Evolutionary conservation across 495 filamentous ascomycete species (phyloP), one percentile per base, ranked within the genome.

Genomic region (Barbatosphaeria neglecta): DNA sequence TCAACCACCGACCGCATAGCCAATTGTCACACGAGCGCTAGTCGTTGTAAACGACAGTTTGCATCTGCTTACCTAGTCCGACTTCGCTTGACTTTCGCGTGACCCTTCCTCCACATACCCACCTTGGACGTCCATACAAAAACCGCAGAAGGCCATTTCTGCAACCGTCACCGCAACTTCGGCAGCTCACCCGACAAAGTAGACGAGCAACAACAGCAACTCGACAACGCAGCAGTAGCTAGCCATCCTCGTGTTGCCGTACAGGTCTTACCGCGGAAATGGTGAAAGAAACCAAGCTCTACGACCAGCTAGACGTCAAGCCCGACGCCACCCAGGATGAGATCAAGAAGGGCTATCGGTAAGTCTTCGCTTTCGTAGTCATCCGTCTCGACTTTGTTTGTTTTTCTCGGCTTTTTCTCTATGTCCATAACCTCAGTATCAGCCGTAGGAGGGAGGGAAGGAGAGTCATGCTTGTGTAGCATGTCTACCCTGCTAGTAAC

Each of bases 321-420:
- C 78, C 92, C 10, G 76, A 80, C 45, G 87, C 90, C 4, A 76
- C 77, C 2, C 84, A 90, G 58, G 92, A 96, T 59, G 89, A 97
- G 47, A 92, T 99, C 65, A 96, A 95, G 66, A 99, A 99, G 58
- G 92, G 82, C 28, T 98, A 98, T 61, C 72, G 83, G 84, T 86
- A 81, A 68, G 77, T 41, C 53, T 6, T 18, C 31, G 15, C 20
- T 17, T 28, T 40, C n/a, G n/a, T n/a, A n/a, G n/a, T n/a, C n/a
- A n/a, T n/a, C 18, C 40, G 43, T 53, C 44, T 16, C 27, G 25
- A 23, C 41, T 23, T 33, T 39, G 23, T 44, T 33, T 45, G 4
- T 44, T 25, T 22, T 23, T 27, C 44, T 27, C 22, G 27, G 10
- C 48, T 25, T 22, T 11, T 33, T 35, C 18, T 41, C 20, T 39